Conservation (phyloP, 2,329 filamentous ascomycete genomes). For the Aspergillus sp. region DNA sequence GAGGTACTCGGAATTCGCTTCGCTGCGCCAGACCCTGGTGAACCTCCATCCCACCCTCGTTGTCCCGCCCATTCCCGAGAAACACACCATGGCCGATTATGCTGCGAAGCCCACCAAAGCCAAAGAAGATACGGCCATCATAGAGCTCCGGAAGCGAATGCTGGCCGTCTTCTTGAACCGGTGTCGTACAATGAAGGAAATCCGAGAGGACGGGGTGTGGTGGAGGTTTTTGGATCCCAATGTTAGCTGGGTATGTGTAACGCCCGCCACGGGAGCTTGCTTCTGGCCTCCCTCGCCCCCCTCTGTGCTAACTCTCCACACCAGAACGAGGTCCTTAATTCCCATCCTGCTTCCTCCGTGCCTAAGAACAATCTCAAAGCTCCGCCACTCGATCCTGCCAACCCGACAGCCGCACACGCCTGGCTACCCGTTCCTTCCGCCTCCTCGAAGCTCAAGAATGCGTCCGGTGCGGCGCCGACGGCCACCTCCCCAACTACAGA, state of each 20-base stretch:
- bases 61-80: constrained; percentile 95
- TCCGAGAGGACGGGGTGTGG: constrained; percentile 91
- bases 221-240: constrained; percentile 98
- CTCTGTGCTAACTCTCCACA: constrained; percentile 26
- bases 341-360: constrained; percentile 83
- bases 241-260: constrained; percentile 88
- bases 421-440: constrained; percentile 82
- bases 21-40: constrained; percentile 81
- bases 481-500: constrained; percentile 51
- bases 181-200: constrained; percentile 87
- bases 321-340: constrained; percentile 91
- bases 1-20: constrained; percentile 95
- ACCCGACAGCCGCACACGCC: constrained; percentile 80
- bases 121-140: constrained; percentile 95
- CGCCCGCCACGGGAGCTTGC: no score
- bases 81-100: constrained; percentile 98
- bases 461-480: constrained; percentile 24
- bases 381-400: constrained; percentile 92
- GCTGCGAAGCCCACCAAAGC: constrained; percentile 96
- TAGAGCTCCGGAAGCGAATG: constrained; percentile 96
- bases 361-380: constrained; percentile 94
- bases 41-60: constrained; percentile 92
- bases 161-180: constrained; percentile 91
- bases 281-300: no score
- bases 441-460: constrained; percentile 78